Evolutionary conservation across 176 grass and related monocot genomes (phyloP), one percentile per base, ranked within the genome.

Genomic region (Musa schizocarpa): DNA sequence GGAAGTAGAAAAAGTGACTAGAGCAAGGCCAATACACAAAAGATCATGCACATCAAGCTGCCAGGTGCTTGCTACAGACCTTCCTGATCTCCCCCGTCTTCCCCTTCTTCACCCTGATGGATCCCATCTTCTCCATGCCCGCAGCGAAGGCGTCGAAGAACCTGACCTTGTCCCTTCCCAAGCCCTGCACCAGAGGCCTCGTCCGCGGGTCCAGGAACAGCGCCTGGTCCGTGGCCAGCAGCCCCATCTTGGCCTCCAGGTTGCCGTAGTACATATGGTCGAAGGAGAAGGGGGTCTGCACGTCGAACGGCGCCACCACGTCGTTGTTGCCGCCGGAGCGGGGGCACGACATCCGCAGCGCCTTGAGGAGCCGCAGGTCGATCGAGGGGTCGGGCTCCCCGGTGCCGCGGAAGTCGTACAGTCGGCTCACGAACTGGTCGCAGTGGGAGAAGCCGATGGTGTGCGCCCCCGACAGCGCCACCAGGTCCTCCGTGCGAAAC

Each of bases 361-460:
- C 78, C 49, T 73, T 73, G 55, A 80, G 78, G 69, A 99, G 78
- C 6, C 96, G 86, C 16, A 78, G 79, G 83, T 99, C 96, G 84
- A 99, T 91, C 2, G 81, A 20, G 8, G 78, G 78, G 57, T 80
- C 78, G 56, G 69, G 49, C 12, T 1, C 8, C 19, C 51, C 57
- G 55, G 56, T 80, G 57, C 78, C 69, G 9, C 69, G 69, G 78
- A 54, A 80, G 69, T 80, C 57, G 78, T 80, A 80, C 69, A 80
- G 69, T 2, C 78, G 78, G 69, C 9, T 17, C 1, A 80, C 78
- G 78, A 80, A 80, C 69, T 80, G 78, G 58, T 80, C 55, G 78
- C 95, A 94, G 85, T 99, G 95, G 58, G 90, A 85, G 85, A 88
- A 99, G 0, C 96, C 91, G 13, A 99, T 85, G 27, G 96, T 99